Evolutionary conservation across 306 rosid species (phyloP).

Genomic region (Adenanthera pavonina): DNA sequence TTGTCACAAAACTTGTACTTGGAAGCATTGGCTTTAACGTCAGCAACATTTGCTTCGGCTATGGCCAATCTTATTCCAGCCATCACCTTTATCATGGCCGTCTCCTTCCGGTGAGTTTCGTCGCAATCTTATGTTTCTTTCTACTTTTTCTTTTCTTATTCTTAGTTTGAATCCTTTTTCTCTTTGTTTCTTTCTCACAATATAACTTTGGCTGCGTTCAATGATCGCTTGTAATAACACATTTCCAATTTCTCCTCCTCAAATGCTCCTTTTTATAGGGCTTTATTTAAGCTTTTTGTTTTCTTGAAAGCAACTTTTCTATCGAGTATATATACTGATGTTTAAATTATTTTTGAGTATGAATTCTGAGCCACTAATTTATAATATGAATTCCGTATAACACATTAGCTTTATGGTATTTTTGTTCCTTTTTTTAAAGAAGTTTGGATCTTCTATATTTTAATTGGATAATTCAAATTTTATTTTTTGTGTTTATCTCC

Average conservation of each 20-base stretch:
- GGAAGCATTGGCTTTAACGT: constrained; percentile 58
- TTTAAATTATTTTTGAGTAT: too few species aligned
- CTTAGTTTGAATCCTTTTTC: background rate
- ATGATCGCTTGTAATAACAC: background rate
- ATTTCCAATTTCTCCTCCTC: background rate
- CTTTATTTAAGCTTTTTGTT: background rate
- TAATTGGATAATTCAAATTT: too few species aligned
- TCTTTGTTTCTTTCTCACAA: background rate
- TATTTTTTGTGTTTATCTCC: too few species aligned
- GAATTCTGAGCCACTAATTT: too few species aligned
- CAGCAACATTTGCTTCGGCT: constrained; percentile 72
- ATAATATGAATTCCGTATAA: too few species aligned
- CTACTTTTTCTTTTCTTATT: background rate
- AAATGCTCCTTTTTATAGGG: background rate
- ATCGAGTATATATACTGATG: too few species aligned
- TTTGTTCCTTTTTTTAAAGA: too few species aligned
- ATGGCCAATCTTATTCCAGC: constrained; percentile 69
- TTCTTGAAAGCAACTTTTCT: background rate
- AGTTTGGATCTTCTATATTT: too few species aligned
- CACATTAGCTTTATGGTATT: too few species aligned
- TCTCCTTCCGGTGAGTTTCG: constrained; percentile 49
- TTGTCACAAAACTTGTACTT: constrained; percentile 68
- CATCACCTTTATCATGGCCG: constrained; percentile 67
- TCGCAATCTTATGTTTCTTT: background rate
- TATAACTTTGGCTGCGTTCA: too few species aligned